Evolutionary conservation across 768 basidiomycete species (phyloP).

Genomic region (Suillus weaverae): DNA sequence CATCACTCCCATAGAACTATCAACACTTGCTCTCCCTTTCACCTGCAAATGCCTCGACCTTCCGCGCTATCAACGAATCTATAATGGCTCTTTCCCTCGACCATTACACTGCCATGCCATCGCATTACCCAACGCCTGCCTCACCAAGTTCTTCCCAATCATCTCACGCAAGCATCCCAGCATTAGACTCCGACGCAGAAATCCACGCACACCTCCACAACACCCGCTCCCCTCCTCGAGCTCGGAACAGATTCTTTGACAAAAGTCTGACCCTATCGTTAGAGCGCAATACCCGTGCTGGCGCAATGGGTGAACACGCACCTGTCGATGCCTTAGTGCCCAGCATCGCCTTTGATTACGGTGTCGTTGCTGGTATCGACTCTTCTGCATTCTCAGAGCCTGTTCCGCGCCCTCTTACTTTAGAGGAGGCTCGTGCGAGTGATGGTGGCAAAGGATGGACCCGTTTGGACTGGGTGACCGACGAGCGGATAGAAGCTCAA

Average conservation of each 20-base stretch:
- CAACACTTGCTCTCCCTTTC: conserved; percentile 66
- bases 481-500: conserved; percentile 55
- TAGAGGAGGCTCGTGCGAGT: conserved; percentile 7
- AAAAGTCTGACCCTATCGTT: conserved; percentile 82
- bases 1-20: conserved; percentile 56
- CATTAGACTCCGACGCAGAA: conserved; percentile 28
- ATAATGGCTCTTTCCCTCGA: conserved; percentile 84
- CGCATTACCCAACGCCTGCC: conserved; percentile 21
- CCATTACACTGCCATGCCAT: conserved; percentile 48
- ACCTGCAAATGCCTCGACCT: conserved; percentile 56
- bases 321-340: conserved; percentile 90
- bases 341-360: conserved; percentile 83
- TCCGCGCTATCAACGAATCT: conserved; percentile 68
- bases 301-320: conserved; percentile 89
- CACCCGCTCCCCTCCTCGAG: conserved; percentile 63
- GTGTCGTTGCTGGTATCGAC: conserved; percentile 68
- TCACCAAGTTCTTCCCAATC: conserved; percentile 20
- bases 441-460: conserved; percentile 43
- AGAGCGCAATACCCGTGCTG: conserved; percentile 81
- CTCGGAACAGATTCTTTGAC: conserved; percentile 87
- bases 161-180: conserved; percentile 12
- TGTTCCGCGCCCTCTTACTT: conserved; percentile 6
- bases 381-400: conserved; percentile 37
- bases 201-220: conserved; percentile 77
- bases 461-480: conserved; percentile 73